Evolutionary conservation across 1,284 basidiomycete species (phyloP).

Genomic region (Exobasidium rhododendri): DNA sequence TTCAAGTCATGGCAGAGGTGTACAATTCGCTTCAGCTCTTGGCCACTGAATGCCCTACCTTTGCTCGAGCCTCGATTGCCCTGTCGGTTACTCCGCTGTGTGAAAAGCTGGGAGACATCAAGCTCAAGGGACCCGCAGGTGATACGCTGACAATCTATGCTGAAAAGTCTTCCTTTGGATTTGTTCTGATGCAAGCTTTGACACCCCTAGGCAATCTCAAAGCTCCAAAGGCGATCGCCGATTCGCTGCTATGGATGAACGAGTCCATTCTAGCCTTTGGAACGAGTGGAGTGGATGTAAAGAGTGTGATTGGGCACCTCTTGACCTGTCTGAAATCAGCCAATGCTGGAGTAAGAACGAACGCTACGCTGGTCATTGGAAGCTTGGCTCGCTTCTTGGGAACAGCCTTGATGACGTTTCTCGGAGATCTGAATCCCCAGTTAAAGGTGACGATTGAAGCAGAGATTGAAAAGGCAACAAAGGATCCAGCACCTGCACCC

Average conservation of each 20-base stretch:
- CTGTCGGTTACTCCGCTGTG: constrained; percentile 78
- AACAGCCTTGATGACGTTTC: constrained; percentile 79
- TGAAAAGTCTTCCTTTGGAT: constrained; percentile 90
- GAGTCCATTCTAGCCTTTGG: constrained; percentile 88
- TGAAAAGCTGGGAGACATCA: constrained; percentile 94
- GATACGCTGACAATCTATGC: constrained; percentile 78
- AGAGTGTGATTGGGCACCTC: constrained; percentile 83
- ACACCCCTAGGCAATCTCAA: constrained; percentile 59
- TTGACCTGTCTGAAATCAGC: constrained; percentile 85
- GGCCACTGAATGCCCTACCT: constrained; percentile 74
- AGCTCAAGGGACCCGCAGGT: constrained; percentile 94
- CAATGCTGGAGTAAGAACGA: constrained; percentile 88
- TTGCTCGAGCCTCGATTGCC: constrained; percentile 80
- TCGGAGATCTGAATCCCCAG: constrained; percentile 92
- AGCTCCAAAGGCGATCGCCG: constrained; percentile 93
- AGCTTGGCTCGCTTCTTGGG: constrained; percentile 90
- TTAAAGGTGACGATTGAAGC: constrained; percentile 82
- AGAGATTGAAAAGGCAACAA: constrained; percentile 93
- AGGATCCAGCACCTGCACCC: constrained; percentile 74
- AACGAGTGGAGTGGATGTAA: constrained; percentile 76
- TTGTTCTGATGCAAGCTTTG: constrained; percentile 77
- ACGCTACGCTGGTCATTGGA: constrained; percentile 89
- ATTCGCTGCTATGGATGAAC: constrained; percentile 86
- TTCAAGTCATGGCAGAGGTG: constrained; percentile 63
- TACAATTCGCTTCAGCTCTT: constrained; percentile 60